Evolutionary conservation across 306 rosid species (phyloP).

Genomic region (Herpetospermum pedunculosum): DNA sequence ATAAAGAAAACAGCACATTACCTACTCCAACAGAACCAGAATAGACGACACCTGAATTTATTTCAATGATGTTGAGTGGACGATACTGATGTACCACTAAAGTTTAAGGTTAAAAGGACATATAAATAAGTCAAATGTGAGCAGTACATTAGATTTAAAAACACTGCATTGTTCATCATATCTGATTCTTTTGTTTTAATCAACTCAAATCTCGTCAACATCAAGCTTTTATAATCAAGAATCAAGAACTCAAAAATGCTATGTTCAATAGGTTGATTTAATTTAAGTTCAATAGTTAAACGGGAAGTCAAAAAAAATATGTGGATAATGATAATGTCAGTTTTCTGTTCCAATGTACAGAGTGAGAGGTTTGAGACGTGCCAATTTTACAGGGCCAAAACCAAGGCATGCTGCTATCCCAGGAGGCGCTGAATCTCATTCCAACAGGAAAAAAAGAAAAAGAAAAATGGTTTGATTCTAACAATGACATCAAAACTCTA

Average conservation of each 20-base stretch:
- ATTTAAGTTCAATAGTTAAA: not conserved
- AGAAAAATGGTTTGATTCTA: not conserved
- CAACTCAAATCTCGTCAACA: too few species aligned
- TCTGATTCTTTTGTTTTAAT: not conserved
- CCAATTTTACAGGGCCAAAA: not conserved
- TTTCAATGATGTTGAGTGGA: not conserved
- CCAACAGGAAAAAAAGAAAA: not conserved
- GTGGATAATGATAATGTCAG: not conserved
- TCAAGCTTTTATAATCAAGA: too few species aligned
- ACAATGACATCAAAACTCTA: not conserved
- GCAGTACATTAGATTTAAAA: not conserved
- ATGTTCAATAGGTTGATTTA: not conserved
- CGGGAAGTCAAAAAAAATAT: not conserved
- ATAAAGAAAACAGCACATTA: not conserved
- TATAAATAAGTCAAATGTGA: not conserved
- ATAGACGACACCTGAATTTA: not conserved
- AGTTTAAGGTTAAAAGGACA: not conserved
- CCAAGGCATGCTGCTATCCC: not conserved
- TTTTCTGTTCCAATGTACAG: slow-evolving; percentile 1
- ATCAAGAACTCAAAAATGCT: too few species aligned
- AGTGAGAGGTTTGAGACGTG: not conserved
- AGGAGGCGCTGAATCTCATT: not conserved
- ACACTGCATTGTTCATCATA: not conserved
- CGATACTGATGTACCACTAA: not conserved
- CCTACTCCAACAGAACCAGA: not conserved